These are phyloP conservation scores for Trametes meyenii DNA, from an alignment of 768 basidiomycete genomes.

Conservation along the genomic window DNA sequence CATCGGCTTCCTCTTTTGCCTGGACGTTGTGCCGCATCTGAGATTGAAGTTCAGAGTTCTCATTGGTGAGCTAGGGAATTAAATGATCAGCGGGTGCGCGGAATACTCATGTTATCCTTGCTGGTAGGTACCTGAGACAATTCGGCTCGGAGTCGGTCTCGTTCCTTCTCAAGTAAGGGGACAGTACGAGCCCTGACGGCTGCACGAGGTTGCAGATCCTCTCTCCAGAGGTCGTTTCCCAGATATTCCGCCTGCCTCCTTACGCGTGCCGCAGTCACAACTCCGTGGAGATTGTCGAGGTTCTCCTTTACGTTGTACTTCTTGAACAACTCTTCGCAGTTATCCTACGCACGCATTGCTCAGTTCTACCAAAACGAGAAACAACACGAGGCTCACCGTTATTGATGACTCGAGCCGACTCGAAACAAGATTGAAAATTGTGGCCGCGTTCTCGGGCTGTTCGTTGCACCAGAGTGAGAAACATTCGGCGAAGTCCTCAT, in stretches of 20 bases:
- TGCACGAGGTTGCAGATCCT: slow-evolving; percentile 61
- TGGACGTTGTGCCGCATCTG: slow-evolving; percentile 52
- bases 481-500: slow-evolving; percentile 49
- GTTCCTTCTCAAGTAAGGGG: slow-evolving; percentile 54
- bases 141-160: slow-evolving; percentile 41
- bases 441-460: slow-evolving; percentile 37
- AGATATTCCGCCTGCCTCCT: slow-evolving; percentile 48
- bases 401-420: slow-evolving; percentile 72
- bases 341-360: slow-evolving; percentile 45
- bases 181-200: slow-evolving; percentile 66
- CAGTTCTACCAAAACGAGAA: neutral
- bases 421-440: slow-evolving; percentile 58
- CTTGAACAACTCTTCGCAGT: slow-evolving; percentile 69
- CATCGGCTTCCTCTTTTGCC: slow-evolving; percentile 49
- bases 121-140: slow-evolving; percentile 37
- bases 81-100: neutral
- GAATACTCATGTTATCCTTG: neutral
- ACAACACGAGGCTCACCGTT: slow-evolving; percentile 30
- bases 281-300: slow-evolving; percentile 69
- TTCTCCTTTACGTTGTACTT: slow-evolving; percentile 69
- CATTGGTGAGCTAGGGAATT: slow-evolving; percentile 53
- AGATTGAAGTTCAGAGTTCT: slow-evolving; percentile 51
- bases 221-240: slow-evolving; percentile 64
- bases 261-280: slow-evolving; percentile 66
- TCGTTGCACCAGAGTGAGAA: slow-evolving; percentile 44